Evolutionary conservation across 2,329 filamentous ascomycete species (phyloP).

Genomic region (Hymenoscyphus albidus): DNA sequence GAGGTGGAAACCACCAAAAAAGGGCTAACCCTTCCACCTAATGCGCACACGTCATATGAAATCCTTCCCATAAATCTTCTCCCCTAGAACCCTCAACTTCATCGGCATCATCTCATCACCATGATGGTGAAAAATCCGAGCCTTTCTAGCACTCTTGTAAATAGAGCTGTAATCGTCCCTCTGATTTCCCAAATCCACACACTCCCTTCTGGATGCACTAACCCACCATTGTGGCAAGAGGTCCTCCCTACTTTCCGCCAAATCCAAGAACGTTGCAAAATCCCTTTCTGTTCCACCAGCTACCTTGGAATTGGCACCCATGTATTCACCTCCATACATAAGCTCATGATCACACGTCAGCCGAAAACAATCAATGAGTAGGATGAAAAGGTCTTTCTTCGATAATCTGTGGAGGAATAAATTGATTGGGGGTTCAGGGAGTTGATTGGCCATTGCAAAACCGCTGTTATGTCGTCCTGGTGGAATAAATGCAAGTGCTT

Average conservation of each 20-base stretch:
- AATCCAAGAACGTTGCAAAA: conserved; percentile 20
- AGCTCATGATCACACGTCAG: conserved; percentile 23
- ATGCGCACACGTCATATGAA: too few relatives aligned
- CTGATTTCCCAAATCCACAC: not conserved
- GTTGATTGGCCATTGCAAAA: not conserved
- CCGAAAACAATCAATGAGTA: conserved; percentile 22
- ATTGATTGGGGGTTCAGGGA: conserved; percentile 12
- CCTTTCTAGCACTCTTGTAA: conserved; percentile 16
- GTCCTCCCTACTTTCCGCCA: conserved; percentile 16
- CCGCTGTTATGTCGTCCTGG: conserved; percentile 8
- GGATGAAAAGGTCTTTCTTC: conserved; percentile 14
- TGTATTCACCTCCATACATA: conserved; percentile 7
- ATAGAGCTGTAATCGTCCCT: conserved; percentile 15
- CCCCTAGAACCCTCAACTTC: conserved; percentile 19
- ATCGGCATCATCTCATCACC: conserved; percentile 18
- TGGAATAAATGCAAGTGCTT: not conserved
- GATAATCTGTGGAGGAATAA: conserved; percentile 14
- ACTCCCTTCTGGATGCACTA: conserved; percentile 15
- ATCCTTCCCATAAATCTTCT: conserved; percentile 21
- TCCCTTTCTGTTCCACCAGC: not conserved
- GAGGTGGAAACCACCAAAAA: too few relatives aligned
- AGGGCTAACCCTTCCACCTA: too few relatives aligned
- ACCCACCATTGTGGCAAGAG: conserved; percentile 22
- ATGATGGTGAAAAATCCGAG: conserved; percentile 23
- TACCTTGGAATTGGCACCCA: conserved; percentile 10